phyloP scores from a whole-genome alignment of 306 rosid genomes.

The Dryas drummondii region DNA sequence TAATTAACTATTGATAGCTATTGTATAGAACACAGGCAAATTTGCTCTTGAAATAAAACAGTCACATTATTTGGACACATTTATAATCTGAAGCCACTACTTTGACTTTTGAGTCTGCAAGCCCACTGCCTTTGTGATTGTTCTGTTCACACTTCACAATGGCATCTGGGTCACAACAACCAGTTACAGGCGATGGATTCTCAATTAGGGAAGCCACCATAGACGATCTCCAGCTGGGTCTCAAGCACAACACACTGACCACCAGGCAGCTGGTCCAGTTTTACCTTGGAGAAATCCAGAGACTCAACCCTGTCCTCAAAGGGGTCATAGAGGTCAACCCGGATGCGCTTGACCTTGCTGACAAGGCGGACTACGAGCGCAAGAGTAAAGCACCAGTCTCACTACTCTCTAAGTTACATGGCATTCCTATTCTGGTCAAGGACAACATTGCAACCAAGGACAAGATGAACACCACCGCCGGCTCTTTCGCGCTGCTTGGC shows the following conservation, averaged over 20 bases:
- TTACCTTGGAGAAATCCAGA: slow-evolving; percentile 41
- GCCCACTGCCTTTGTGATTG: not conserved
- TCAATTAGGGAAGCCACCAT: slow-evolving; percentile 51
- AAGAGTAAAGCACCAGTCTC: not conserved
- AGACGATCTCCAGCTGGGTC: slow-evolving; percentile 49
- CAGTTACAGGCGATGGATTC: slow-evolving; percentile 23
- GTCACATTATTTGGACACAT: too few relatives aligned
- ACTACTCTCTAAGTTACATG: slow-evolving; percentile 40
- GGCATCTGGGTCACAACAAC: slow-evolving; percentile 1
- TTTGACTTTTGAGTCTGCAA: too few relatives aligned
- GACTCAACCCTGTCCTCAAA: slow-evolving; percentile 50
- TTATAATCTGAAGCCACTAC: too few relatives aligned
- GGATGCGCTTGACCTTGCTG: slow-evolving; percentile 58
- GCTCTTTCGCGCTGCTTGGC: slow-evolving; percentile 61
- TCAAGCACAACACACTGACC: slow-evolving; percentile 38
- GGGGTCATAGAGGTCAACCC: slow-evolving; percentile 72
- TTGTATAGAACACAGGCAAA: too few relatives aligned
- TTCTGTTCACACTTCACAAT: not conserved
- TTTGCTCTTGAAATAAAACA: too few relatives aligned
- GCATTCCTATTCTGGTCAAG: slow-evolving; percentile 62
- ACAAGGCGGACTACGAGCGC: slow-evolving; percentile 53
- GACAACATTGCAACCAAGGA: slow-evolving; percentile 57
- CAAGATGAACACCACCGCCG: slow-evolving; percentile 54
- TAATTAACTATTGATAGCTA: too few relatives aligned
- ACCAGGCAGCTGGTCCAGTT: slow-evolving; percentile 46